Percentiles rank a stretch among this genome's conserved stretches.
These are phyloP conservation scores for Suillus alpinus DNA, from an alignment of 768 basidiomycete genomes.

Conservation along the genomic window DNA sequence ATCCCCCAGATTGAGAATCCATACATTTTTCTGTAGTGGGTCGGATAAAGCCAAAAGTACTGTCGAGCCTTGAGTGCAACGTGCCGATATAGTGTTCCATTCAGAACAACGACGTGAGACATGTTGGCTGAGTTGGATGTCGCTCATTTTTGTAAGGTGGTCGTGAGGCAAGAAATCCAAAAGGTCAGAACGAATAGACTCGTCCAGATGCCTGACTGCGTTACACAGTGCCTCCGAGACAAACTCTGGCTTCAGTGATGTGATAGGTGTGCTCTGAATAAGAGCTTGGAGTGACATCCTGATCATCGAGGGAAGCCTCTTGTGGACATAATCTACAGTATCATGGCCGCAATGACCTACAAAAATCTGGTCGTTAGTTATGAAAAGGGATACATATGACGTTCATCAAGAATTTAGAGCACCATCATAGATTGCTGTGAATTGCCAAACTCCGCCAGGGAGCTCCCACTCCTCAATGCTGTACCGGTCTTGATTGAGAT, in stretches of 20 bases:
- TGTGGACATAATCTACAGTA: conserved; percentile 44
- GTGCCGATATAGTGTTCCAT: conserved; percentile 34
- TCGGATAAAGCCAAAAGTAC: conserved; percentile 32
- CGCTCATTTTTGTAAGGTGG: conserved; percentile 33
- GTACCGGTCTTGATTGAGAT: conserved; percentile 41
- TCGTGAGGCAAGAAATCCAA: conserved; percentile 41
- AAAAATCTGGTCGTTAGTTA: conserved; percentile 12
- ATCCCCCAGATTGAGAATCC: conserved; percentile 35
- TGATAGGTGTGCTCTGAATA: conserved; percentile 22
- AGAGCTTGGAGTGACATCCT: conserved; percentile 36
- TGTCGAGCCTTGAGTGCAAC: conserved; percentile 32
- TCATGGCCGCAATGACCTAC: conserved; percentile 49
- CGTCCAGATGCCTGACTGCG: conserved; percentile 40
- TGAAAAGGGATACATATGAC: background rate
- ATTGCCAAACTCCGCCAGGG: conserved; percentile 39
- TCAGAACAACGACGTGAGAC: conserved; percentile 34
- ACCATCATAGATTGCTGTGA: conserved; percentile 49
- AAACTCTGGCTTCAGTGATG: conserved; percentile 26
- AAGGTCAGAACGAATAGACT: conserved; percentile 42
- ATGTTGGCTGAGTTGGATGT: conserved; percentile 38
- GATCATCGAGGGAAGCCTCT: conserved; percentile 40
- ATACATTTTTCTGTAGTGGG: conserved; percentile 24
- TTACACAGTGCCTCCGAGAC: conserved; percentile 39
- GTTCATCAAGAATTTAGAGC: conserved; percentile 5
- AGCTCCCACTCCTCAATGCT: conserved; percentile 40